These are phyloP conservation scores for Fraxinus sp. DNA, from an alignment of 305 asterid species.

Conservation along the genomic window DNA sequence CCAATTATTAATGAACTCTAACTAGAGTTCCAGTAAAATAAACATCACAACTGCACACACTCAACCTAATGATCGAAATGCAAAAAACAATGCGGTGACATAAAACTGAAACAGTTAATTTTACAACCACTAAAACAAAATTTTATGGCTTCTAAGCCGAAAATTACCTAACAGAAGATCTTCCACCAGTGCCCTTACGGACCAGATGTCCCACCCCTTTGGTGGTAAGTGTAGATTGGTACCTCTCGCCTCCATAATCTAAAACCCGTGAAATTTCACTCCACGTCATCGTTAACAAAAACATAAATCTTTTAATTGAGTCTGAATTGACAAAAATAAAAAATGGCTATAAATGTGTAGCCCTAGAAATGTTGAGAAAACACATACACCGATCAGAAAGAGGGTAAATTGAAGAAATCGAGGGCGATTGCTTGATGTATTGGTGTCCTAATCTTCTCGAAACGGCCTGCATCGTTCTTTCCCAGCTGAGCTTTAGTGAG, in stretches of 20 bases:
- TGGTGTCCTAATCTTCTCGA: conserved; percentile 59
- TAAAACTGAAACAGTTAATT: neutral
- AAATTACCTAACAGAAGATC: conserved; percentile 90
- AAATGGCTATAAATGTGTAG: neutral
- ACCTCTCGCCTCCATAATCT: conserved; percentile 68
- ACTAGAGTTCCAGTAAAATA: neutral
- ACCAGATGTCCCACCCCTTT: conserved; percentile 78
- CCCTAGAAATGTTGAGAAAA: conserved; percentile 31
- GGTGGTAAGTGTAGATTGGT: conserved; percentile 69
- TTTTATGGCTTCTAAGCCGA: conserved; percentile 20
- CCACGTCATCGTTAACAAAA: neutral
- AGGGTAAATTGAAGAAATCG: conserved; percentile 43
- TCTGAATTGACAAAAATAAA: neutral
- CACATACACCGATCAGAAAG: conserved; percentile 54
- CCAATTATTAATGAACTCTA: neutral
- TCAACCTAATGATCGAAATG: conserved; percentile 8
- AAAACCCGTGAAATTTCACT: conserved; percentile 26
- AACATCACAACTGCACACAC: neutral
- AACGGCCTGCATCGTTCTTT: conserved; percentile 57
- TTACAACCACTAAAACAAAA: conserved; percentile 4
- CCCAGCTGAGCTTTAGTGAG: conserved; percentile 22
- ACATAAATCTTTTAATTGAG: neutral
- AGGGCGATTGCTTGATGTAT: conserved; percentile 40
- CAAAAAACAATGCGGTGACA: neutral
- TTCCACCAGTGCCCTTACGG: conserved; percentile 97